Base-by-base conservation (phyloP, 768 basidiomycete species). In the Psilocybe subaeruginosa region DNA sequence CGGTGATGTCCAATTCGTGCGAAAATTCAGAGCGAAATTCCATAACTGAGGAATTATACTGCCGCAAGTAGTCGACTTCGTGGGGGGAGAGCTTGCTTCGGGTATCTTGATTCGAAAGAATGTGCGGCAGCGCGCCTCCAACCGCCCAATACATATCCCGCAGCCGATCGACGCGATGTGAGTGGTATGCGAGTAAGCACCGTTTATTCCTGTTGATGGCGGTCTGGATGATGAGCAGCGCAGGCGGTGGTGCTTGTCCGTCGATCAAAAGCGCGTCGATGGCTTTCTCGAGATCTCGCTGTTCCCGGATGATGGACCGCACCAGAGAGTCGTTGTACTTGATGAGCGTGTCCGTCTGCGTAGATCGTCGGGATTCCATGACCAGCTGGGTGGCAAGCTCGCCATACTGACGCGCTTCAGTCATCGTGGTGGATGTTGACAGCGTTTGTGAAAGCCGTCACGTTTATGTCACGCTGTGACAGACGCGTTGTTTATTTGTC, bases 311-410 rank as follows among this genome's bases (percentile, higher is more conserved):
- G 73, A 99, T 83, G 39, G 87, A 84, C 54, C 94, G 89, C 37
- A 98, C 92, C 66, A 94, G 86, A 48, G 85, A 77, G 73, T 95
- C 91, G 75, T 97, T 96, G 82, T 98, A 97, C 69, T 96, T 97
- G 64, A 93, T 81, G 12, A 98, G 82, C 4, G 89, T 88, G 67
- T 94, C 91, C 5, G 91, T 90, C 35, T 88, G 84, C 1, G 88
- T 91, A 1, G 96, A 95, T 27, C 96, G 83, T 16, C 92, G 88
- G 9, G 95, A 88, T 74, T 97, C 95, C 63, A 85, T 82, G 63
- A 97, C 82, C 61, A 99, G 91, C 74, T 93, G 89, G 6, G 92
- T 92, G 5, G 90, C 92, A 65, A 93, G 87, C 77, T 97, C 95
- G 65, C 91, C 87, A 69, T 86, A 91, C 70, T 92, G 90, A 66